Evolutionary conservation across 2,329 filamentous ascomycete genomes (phyloP).

Genomic region (Fusarium sulawesiense): DNA sequence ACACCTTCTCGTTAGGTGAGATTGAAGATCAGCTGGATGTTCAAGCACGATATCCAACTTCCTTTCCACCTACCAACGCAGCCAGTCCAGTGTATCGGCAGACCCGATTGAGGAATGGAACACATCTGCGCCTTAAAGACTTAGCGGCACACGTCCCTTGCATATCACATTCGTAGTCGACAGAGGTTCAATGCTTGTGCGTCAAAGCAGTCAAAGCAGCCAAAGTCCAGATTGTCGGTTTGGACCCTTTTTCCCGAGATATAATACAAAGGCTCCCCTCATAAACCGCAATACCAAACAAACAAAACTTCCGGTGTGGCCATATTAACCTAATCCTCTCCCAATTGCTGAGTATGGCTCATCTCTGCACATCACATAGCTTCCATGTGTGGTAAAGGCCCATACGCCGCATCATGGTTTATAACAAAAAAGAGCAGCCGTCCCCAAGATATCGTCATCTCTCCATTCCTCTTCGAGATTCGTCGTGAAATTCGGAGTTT

Average conservation of each 20-base stretch:
- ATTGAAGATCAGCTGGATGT: not conserved
- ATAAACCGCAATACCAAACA: constrained; percentile 45
- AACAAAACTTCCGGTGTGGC: constrained; percentile 45
- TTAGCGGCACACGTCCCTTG: not conserved
- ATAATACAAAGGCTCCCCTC: constrained; percentile 50
- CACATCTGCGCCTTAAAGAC: not conserved
- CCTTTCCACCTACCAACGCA: not conserved
- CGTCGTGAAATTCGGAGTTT: constrained; percentile 5
- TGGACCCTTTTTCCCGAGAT: constrained; percentile 46
- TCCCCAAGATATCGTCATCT: constrained; percentile 11
- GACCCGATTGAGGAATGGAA: not conserved
- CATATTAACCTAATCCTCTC: constrained; percentile 39
- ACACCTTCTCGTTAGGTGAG: not conserved
- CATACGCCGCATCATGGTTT: constrained; percentile 36
- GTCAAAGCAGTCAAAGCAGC: constrained; percentile 40
- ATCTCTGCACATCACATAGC: constrained; percentile 32
- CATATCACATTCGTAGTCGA: not conserved
- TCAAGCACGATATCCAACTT: not conserved
- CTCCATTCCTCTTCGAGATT: constrained; percentile 11
- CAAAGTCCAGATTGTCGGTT: constrained; percentile 43
- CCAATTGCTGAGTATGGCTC: constrained; percentile 37
- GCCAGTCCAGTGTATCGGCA: not conserved
- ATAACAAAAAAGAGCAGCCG: constrained; percentile 30
- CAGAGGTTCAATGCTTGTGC: not conserved
- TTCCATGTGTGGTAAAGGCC: constrained; percentile 27